Conservation (phyloP, 2,329 filamentous ascomycete genomes). For the Fusarium burgessii region DNA sequence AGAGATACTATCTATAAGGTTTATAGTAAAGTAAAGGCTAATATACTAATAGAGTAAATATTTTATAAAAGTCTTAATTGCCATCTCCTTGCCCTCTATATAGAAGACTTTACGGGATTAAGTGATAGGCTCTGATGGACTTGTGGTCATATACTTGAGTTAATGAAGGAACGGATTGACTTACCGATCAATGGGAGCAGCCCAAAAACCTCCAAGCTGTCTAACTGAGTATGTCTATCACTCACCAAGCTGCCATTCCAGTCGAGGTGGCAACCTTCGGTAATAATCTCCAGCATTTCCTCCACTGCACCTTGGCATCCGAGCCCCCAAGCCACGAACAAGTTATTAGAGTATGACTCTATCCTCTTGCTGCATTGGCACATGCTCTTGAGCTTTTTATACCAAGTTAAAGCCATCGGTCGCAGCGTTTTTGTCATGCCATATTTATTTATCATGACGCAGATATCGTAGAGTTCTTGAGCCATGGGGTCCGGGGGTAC, state of each 20-base stretch:
- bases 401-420: not conserved
- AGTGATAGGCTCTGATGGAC: not conserved
- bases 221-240: not conserved
- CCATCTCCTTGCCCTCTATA: not conserved
- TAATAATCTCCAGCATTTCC: not conserved
- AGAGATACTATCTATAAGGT: not conserved
- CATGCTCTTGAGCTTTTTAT: not conserved
- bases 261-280: not conserved
- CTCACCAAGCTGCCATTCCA: not conserved
- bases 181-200: not conserved
- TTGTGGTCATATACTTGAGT: not conserved
- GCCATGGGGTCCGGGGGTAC: not conserved
- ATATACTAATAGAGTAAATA: not conserved
- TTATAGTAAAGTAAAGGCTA: not conserved
- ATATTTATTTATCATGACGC: slow-evolving; percentile 9
- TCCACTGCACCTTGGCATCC: not conserved
- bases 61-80: not conserved
- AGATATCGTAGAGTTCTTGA: not conserved
- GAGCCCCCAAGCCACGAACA: slow-evolving; percentile 12
- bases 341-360: not conserved
- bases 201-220: not conserved
- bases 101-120: not conserved
- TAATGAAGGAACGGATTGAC: not conserved
- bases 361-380: not conserved
- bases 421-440: not conserved